Conservation (phyloP, 805 yeast species). For the Teunomyces pallodes region DNA sequence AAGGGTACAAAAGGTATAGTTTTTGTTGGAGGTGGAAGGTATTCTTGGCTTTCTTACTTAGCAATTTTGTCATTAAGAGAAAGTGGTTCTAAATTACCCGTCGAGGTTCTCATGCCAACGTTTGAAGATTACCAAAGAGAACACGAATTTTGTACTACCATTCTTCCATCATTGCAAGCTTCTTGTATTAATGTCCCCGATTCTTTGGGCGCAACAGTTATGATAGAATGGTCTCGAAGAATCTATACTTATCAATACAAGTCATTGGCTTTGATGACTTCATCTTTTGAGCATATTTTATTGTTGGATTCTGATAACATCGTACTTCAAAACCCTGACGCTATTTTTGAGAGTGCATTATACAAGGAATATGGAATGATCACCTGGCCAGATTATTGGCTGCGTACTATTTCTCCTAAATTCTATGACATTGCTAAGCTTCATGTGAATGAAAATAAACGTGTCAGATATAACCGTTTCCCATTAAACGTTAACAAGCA, state of each 20-base stretch:
- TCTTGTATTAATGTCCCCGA: slow-evolving; percentile 55
- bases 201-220: slow-evolving; percentile 50
- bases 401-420: slow-evolving; percentile 32
- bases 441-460: slow-evolving; percentile 24
- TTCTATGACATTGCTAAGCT: slow-evolving; percentile 36
- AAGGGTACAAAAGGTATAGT: slow-evolving; percentile 30
- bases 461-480: slow-evolving; percentile 25
- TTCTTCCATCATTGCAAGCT: slow-evolving; percentile 62
- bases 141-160: slow-evolving; percentile 37
- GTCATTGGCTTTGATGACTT: slow-evolving; percentile 46
- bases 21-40: slow-evolving; percentile 34
- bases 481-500: slow-evolving; percentile 14
- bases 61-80: slow-evolving; percentile 32
- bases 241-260: slow-evolving; percentile 70
- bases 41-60: slow-evolving; percentile 36
- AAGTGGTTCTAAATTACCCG: slow-evolving; percentile 37
- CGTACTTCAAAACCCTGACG: slow-evolving; percentile 28
- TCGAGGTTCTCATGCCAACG: slow-evolving; percentile 37
- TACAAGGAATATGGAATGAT: slow-evolving; percentile 33
- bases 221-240: slow-evolving; percentile 32
- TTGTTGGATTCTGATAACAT: slow-evolving; percentile 37
- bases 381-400: slow-evolving; percentile 46
- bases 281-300: slow-evolving; percentile 33
- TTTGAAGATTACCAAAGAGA: slow-evolving; percentile 31
- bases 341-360: slow-evolving; percentile 26